Evolutionary conservation across 495 filamentous ascomycete genomes (phyloP).

Genomic region (Ascodesmis nigricans): DNA sequence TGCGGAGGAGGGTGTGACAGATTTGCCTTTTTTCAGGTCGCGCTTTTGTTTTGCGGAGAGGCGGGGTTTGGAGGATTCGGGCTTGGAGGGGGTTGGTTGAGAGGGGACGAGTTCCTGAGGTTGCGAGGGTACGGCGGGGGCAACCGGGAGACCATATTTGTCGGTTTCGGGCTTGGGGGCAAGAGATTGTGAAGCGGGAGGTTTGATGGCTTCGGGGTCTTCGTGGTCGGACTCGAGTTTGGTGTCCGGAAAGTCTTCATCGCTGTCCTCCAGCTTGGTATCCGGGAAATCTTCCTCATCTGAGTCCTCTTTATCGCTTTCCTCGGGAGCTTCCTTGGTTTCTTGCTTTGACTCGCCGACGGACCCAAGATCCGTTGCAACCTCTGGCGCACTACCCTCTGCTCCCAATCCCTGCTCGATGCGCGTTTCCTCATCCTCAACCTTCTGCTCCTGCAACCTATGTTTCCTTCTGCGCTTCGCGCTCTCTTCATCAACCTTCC

Average conservation of each 20-base stretch:
- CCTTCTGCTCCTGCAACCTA: conserved; percentile 31
- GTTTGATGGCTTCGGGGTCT: too few species aligned
- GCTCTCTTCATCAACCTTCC: conserved; percentile 74
- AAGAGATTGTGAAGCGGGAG: too few species aligned
- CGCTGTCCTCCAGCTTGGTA: conserved; percentile 6
- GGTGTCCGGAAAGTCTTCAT: conserved; percentile 3
- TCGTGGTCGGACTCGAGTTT: conserved; percentile 1
- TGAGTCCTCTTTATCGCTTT: conserved; percentile 20
- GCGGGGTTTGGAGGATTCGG: conserved; percentile 20
- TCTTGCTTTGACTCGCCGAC: conserved; percentile 22
- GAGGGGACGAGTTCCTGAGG: conserved; percentile 3
- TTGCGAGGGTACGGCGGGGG: too few species aligned
- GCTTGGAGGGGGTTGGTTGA: conserved; percentile 14
- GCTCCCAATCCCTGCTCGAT: conserved; percentile 23
- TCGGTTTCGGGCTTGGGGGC: too few species aligned
- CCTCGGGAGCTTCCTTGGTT: conserved; percentile 21
- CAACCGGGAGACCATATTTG: too few species aligned
- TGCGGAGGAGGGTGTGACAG: conserved; percentile 12
- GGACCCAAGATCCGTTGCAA: conserved; percentile 22
- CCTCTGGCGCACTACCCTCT: conserved; percentile 19
- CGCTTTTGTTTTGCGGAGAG: conserved; percentile 32
- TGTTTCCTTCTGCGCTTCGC: conserved; percentile 58
- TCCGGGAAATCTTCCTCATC: conserved; percentile 22
- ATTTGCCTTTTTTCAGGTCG: conserved; percentile 28
- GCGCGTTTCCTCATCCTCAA: conserved; percentile 22